Percentiles rank a stretch among this genome's conserved stretches.
Evolutionary conservation across 345 rosid genomes (phyloP).

Genomic region (Syzygium aqueum): DNA sequence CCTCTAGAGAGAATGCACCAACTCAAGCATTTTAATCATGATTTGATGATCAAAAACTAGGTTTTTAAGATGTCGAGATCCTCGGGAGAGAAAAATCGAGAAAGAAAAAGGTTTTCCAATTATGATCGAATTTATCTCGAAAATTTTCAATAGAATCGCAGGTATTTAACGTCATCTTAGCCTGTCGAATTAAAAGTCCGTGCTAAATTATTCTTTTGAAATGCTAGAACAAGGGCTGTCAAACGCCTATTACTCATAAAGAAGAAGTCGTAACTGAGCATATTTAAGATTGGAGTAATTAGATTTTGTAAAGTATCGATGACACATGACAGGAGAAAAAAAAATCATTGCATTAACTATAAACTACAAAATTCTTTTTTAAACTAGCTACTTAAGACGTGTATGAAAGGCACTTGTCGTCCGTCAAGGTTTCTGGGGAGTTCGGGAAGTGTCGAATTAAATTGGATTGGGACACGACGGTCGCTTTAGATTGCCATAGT

Average conservation of each 20-base stretch:
- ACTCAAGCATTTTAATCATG: not conserved
- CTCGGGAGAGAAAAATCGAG: not conserved
- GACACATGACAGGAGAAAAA: not conserved
- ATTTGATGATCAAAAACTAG: not conserved
- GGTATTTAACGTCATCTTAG: not conserved
- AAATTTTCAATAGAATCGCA: not conserved
- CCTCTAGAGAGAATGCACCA: not conserved
- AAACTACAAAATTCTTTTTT: not conserved
- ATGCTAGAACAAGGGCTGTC: not conserved
- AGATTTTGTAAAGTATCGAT: not conserved
- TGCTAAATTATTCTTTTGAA: not conserved
- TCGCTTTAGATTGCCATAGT: not conserved
- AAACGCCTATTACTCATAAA: fast-evolving
- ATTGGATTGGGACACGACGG: not conserved
- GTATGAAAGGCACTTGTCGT: not conserved
- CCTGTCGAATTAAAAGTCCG: not conserved
- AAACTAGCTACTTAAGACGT: not conserved
- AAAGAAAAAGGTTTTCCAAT: not conserved
- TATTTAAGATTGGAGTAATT: not conserved
- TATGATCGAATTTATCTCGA: not conserved
- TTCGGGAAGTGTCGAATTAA: not conserved
- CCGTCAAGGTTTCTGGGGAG: not conserved
- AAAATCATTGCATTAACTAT: not conserved
- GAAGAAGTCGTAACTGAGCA: not conserved
- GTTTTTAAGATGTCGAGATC: not conserved